Evolutionary conservation across 495 filamentous ascomycete species (phyloP).

Genomic region (Neurospora cerealis): DNA sequence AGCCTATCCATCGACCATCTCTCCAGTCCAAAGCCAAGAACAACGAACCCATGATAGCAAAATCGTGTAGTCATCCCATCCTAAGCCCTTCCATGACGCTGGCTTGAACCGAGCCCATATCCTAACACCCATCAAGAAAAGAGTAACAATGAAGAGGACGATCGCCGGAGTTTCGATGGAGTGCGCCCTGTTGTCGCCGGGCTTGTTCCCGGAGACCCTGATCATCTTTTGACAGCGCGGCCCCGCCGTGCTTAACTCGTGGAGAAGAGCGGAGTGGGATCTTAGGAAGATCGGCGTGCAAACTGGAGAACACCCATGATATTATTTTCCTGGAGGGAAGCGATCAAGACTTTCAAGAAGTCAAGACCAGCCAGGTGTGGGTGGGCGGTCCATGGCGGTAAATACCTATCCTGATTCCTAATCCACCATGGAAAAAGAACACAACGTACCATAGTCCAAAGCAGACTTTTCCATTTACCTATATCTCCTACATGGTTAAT

Average conservation of each 20-base stretch:
- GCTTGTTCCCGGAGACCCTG: conserved; percentile 7
- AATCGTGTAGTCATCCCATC: conserved; percentile 28
- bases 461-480: background rate
- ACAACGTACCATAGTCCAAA: background rate
- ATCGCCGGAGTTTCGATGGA: conserved; percentile 24
- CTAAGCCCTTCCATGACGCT: conserved; percentile 20
- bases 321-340: background rate
- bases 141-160: conserved; percentile 24
- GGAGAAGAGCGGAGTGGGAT: background rate
- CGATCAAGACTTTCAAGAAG: background rate
- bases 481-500: background rate
- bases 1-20: background rate
- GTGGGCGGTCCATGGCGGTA: background rate
- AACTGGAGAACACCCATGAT: background rate
- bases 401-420: background rate
- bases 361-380: background rate
- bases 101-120: conserved; percentile 18
- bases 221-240: background rate
- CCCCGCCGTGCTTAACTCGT: background rate
- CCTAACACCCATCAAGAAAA: conserved; percentile 20
- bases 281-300: background rate
- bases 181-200: conserved; percentile 17
- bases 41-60: conserved; percentile 21
- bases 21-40: background rate
- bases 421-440: background rate